phyloP scores from a whole-genome alignment of 768 basidiomycete species.

The Leccinum boreale region DNA sequence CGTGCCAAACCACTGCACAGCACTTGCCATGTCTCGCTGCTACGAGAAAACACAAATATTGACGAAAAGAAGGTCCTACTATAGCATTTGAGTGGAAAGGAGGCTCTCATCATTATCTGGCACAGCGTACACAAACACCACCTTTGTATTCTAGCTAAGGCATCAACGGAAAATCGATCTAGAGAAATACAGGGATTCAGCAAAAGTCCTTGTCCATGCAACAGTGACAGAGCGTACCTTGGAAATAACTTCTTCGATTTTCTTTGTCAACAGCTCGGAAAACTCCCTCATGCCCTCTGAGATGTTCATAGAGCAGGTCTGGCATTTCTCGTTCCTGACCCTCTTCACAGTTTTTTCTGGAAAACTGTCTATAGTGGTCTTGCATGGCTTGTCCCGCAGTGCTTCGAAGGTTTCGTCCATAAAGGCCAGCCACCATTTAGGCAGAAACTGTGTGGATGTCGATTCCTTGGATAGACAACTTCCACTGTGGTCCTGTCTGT shows the following conservation, averaged over 20 bases:
- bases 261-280: background rate
- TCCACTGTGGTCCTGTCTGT: background rate
- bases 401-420: slow-evolving; percentile 10
- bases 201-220: background rate
- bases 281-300: slow-evolving; percentile 14
- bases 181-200: background rate
- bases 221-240: slow-evolving; percentile 1
- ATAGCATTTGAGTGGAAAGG: background rate
- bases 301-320: background rate
- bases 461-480: background rate
- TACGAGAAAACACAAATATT: background rate
- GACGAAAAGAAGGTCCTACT: background rate
- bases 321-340: background rate
- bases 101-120: background rate
- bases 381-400: slow-evolving; percentile 19
- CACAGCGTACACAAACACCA: background rate
- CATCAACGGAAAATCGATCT: background rate
- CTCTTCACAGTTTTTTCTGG: background rate
- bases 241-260: slow-evolving; percentile 10
- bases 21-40: too few species aligned
- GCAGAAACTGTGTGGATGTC: background rate
- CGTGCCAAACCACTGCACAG: too few species aligned
- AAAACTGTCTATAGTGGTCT: background rate
- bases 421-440: slow-evolving; percentile 22
- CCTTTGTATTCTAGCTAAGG: background rate